phyloP scores from a whole-genome alignment of 108 stramenopile species.

The Skeletonema menzelii region DNA sequence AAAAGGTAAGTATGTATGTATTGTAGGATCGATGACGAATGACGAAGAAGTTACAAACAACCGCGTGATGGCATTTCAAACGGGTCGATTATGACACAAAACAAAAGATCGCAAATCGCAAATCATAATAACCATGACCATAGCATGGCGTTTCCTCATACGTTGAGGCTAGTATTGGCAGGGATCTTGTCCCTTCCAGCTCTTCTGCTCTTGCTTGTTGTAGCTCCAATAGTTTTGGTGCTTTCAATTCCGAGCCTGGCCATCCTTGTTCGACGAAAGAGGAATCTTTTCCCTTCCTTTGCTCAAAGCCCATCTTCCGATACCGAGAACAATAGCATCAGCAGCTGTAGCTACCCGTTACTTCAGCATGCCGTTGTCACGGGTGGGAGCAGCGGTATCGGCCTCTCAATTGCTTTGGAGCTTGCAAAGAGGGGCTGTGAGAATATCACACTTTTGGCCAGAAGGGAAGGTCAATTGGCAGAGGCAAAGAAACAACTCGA shows the following conservation, averaged over 20 bases:
- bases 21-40: too few relatives aligned
- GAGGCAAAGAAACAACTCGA: slow-evolving; percentile 51
- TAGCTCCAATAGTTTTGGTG: slow-evolving; percentile 52
- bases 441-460: slow-evolving; percentile 74
- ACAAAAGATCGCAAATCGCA: too few relatives aligned
- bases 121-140: too few relatives aligned
- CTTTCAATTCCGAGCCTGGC: slow-evolving; percentile 60
- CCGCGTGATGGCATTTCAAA: too few relatives aligned
- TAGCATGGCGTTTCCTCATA: slow-evolving; percentile 29
- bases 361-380: slow-evolving; percentile 77
- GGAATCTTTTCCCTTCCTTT: slow-evolving; percentile 21
- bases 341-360: slow-evolving; percentile 16
- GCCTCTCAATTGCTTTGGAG: slow-evolving; percentile 71
- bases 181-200: slow-evolving; percentile 65
- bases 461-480: slow-evolving; percentile 62
- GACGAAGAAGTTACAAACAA: too few relatives aligned
- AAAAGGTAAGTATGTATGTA: too few relatives aligned
- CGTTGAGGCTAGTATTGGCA: slow-evolving; percentile 33
- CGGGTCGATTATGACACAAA: too few relatives aligned
- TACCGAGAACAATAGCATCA: not conserved
- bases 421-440: slow-evolving; percentile 54
- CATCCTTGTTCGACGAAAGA: slow-evolving; percentile 54
- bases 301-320: not conserved
- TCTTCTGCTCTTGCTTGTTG: slow-evolving; percentile 39
- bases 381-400: slow-evolving; percentile 88